phyloP scores from a whole-genome alignment of 345 rosid genomes.

The Citrus unshiu region DNA sequence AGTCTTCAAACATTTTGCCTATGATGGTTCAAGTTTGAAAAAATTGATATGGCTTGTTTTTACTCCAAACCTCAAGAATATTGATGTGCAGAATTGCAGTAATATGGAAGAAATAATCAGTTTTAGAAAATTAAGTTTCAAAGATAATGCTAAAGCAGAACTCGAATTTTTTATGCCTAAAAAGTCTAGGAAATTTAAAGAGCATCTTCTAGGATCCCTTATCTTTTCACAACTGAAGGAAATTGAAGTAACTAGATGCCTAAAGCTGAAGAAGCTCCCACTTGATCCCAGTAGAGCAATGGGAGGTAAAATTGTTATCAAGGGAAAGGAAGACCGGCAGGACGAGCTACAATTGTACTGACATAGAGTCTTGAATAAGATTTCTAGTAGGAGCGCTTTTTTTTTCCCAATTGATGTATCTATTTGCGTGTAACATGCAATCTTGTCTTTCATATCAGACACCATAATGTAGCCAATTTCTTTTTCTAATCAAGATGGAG shows the following conservation, averaged over 20 bases:
- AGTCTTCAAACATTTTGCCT: background rate
- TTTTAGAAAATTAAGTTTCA: background rate
- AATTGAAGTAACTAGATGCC: background rate
- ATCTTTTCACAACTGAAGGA: constrained; percentile 9
- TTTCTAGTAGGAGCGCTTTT: too few relatives aligned
- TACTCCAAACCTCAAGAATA: constrained; percentile 13
- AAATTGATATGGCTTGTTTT: constrained; percentile 24
- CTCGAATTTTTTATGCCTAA: constrained; percentile 7
- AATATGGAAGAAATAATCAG: constrained; percentile 21
- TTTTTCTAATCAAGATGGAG: too few relatives aligned
- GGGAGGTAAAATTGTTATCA: too few relatives aligned
- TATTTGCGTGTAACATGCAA: too few relatives aligned
- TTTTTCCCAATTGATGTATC: too few relatives aligned
- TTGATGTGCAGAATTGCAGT: background rate
- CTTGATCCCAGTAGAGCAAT: background rate
- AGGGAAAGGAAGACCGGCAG: too few relatives aligned
- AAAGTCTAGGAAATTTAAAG: background rate
- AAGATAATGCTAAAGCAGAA: background rate
- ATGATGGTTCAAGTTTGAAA: background rate
- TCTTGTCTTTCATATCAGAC: background rate
- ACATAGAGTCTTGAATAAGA: too few relatives aligned
- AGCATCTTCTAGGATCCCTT: constrained; percentile 16
- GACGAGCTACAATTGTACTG: background rate
- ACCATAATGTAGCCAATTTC: too few relatives aligned
- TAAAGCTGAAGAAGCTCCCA: background rate